Evolutionary conservation across 805 yeast species (phyloP).

Genomic region (Barnettozyma pratensis): DNA sequence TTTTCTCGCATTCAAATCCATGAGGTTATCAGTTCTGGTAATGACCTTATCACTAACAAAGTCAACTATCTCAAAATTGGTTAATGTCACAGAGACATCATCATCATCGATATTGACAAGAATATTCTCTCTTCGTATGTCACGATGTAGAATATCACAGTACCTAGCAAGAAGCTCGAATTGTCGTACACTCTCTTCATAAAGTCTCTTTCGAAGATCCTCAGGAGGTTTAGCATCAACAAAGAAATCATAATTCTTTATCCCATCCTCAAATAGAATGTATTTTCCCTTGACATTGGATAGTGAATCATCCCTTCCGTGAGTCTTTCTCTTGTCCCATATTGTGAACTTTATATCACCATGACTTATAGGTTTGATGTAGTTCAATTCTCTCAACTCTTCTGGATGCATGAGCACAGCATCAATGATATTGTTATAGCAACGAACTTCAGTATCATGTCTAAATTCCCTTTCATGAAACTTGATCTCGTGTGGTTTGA

Average conservation of each 20-base stretch:
- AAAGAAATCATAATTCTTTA: background rate
- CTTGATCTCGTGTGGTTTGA: too few species aligned
- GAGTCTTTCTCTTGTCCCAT: background rate
- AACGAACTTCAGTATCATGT: background rate
- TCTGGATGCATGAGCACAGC: background rate
- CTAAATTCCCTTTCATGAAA: background rate
- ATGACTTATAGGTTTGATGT: background rate
- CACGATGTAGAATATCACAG: background rate
- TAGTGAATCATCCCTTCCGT: background rate
- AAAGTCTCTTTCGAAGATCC: background rate
- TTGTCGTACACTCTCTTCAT: background rate
- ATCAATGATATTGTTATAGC: background rate
- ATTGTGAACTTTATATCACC: background rate
- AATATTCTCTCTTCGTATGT: background rate
- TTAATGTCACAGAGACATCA: background rate
- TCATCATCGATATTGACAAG: background rate
- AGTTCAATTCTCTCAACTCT: background rate
- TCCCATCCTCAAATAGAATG: background rate
- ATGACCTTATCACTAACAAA: background rate
- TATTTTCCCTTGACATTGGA: background rate
- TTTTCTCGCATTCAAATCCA: background rate
- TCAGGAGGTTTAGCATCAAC: background rate
- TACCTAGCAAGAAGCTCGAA: background rate
- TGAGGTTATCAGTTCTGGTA: background rate
- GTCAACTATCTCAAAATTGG: background rate